Evolutionary conservation across 2,329 filamentous ascomycete genomes (phyloP), one percentile per base, ranked within the genome.

Genomic region (Cladosporium colombiae): DNA sequence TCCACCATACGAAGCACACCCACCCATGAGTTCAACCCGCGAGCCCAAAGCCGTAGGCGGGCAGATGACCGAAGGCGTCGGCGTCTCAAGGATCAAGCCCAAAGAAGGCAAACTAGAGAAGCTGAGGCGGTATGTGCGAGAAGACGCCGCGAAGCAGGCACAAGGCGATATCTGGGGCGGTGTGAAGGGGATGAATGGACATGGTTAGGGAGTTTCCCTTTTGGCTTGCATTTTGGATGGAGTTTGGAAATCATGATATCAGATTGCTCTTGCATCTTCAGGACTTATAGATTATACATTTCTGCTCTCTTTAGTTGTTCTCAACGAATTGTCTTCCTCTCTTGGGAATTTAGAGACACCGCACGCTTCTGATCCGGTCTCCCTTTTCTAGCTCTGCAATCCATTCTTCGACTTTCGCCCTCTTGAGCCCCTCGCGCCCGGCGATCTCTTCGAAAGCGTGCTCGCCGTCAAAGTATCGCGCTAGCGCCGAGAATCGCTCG

Each of bases 381-480:
- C 89, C 81, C 56, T 86, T 85, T 82, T 91, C 93, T 16, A 92
- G 84, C 71, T 91, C 89, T 50, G 75, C 79, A 35, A 87, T 59
- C 77, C 66, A 86, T 71, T 68, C 80, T 78, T 78, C 81, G 6
- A 85, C 83, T 46, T 81, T 74, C 79, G 93, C 96, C 64, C 92
- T 83, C 81, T 93, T 95, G 80, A 95, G 85, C 5, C 58, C 64
- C 35, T 61, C 56, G n/a, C 64, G 16, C 59, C 79, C 78, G 74
- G 79, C 81, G 70, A 99, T 90, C 71, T 93, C 89, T 80, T 99
- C 95, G 67, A 98, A 82, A 2, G 93, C 89, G 74, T 90, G 89
- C 65, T 85, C 86, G 0, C 95, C 95, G 76, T 98, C 93, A 72
- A 98, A 92, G 77, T 97, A 95, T 77, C 91, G 92, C 72, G 89